These are phyloP conservation scores for Lasiodiplodia sp. DNA, from an alignment of 2,329 filamentous ascomycete genomes.

Conservation along the genomic window DNA sequence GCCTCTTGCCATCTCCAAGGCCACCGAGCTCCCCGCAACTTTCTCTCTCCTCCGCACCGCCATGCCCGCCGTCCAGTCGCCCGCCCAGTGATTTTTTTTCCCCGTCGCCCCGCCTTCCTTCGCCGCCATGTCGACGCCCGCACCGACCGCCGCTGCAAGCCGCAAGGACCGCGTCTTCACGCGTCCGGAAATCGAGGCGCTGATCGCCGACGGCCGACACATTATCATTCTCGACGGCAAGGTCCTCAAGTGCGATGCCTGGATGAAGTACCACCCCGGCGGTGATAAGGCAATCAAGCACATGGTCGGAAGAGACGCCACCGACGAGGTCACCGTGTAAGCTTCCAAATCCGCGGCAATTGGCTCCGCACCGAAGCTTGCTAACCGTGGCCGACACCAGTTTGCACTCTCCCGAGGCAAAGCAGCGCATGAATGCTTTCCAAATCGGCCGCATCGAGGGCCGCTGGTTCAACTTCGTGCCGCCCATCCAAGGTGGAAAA, in stretches of 20 bases:
- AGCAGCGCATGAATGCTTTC: constrained; percentile 78
- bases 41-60: constrained; percentile 1
- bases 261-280: constrained; percentile 89
- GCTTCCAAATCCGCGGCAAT: constrained; percentile 43
- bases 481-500: constrained; percentile 88
- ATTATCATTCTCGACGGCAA: constrained; percentile 82
- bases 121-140: constrained; percentile 38
- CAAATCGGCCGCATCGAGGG: constrained; percentile 84
- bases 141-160: constrained; percentile 31
- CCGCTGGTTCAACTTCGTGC: constrained; percentile 84
- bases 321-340: constrained; percentile 91
- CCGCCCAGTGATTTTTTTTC: constrained; percentile 33
- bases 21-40: neutral
- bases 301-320: constrained; percentile 93
- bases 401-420: constrained; percentile 81
- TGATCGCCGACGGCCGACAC: constrained; percentile 82
- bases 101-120: constrained; percentile 18
- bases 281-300: constrained; percentile 90
- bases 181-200: constrained; percentile 74
- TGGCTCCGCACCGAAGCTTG: neutral
- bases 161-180: constrained; percentile 61
- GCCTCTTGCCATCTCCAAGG: neutral
- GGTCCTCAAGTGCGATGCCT: constrained; percentile 87
- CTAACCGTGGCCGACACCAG: constrained; percentile 53
- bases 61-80: constrained; percentile 40